Conservation (phyloP, 805 yeast species). For the Cyberlindnera misumaiensis region DNA sequence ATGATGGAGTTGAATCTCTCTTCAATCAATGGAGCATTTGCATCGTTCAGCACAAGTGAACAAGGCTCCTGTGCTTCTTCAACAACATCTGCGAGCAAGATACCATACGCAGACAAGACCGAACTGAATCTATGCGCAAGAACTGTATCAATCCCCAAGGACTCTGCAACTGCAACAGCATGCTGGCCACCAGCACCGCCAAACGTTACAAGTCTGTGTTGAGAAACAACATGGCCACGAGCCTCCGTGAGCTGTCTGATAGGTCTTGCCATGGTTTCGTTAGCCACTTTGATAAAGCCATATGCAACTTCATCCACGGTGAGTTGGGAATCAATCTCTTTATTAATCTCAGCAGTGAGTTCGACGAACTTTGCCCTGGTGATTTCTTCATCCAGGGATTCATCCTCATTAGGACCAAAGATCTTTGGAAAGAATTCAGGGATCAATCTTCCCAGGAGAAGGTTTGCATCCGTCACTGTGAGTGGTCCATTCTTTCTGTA, state of each 20-base stretch:
- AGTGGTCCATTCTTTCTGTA: constrained; percentile 80
- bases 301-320: constrained; percentile 65
- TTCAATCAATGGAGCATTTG: constrained; percentile 29
- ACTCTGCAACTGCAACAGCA: constrained; percentile 68
- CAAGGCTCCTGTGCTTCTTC: constrained; percentile 75
- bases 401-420: constrained; percentile 75
- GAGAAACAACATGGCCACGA: constrained; percentile 60
- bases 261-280: constrained; percentile 88
- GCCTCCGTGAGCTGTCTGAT: constrained; percentile 81
- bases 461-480: constrained; percentile 81
- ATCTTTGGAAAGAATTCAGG: constrained; percentile 76
- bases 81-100: constrained; percentile 80
- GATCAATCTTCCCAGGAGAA: constrained; percentile 62
- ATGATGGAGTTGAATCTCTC: constrained; percentile 40
- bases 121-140: constrained; percentile 79
- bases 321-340: constrained; percentile 31
- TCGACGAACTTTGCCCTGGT: constrained; percentile 40
- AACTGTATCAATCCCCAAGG: constrained; percentile 61
- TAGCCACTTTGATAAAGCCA: constrained; percentile 79
- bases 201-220: constrained; percentile 72
- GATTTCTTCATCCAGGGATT: constrained; percentile 51
- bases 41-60: constrained; percentile 34
- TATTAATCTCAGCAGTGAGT: constrained; percentile 52
- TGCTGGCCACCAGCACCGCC: constrained; percentile 97
- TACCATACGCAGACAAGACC: constrained; percentile 81